Conservation (phyloP, 129 eudicot species). For the Lonicera japonica region DNA sequence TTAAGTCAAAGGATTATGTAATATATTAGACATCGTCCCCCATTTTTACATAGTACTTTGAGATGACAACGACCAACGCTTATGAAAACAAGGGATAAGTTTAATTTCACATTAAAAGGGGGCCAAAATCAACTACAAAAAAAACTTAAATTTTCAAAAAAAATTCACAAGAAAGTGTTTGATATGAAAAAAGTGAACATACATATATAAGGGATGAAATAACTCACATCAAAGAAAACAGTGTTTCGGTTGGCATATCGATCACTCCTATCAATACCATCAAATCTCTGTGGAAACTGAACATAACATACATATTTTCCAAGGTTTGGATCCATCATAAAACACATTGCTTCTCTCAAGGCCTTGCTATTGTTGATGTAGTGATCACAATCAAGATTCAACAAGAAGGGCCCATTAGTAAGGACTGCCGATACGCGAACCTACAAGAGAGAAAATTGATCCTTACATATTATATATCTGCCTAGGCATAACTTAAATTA, state of each 20-base stretch:
- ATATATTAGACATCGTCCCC: too few species aligned
- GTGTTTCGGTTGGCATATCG: constrained; percentile 98
- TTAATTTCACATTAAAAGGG: too few species aligned
- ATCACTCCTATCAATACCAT: constrained; percentile 94
- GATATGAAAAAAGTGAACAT: too few species aligned
- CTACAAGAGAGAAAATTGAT: constrained; percentile 36
- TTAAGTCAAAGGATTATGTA: too few species aligned
- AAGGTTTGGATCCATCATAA: constrained; percentile 98
- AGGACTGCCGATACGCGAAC: constrained; percentile 99
- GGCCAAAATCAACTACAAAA: too few species aligned
- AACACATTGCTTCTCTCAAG: constrained; percentile 96
- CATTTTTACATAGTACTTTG: too few species aligned
- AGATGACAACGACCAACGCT: too few species aligned
- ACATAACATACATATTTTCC: constrained; percentile 99
- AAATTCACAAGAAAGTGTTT: too few species aligned
- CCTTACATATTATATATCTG: constrained; percentile 9
- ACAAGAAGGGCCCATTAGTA: constrained; percentile 96
- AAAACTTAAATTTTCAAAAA: too few species aligned
- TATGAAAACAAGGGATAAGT: too few species aligned
- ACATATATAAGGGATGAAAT: neutral
- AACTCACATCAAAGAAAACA: constrained; percentile 97
- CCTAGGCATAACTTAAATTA: neutral
- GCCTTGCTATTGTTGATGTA: constrained; percentile 99
- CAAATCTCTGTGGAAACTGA: constrained; percentile 98
- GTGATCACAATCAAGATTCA: constrained; percentile 99